phyloP scores from a whole-genome alignment of 2,329 filamentous ascomycete species.

The Fusarium poae region DNA sequence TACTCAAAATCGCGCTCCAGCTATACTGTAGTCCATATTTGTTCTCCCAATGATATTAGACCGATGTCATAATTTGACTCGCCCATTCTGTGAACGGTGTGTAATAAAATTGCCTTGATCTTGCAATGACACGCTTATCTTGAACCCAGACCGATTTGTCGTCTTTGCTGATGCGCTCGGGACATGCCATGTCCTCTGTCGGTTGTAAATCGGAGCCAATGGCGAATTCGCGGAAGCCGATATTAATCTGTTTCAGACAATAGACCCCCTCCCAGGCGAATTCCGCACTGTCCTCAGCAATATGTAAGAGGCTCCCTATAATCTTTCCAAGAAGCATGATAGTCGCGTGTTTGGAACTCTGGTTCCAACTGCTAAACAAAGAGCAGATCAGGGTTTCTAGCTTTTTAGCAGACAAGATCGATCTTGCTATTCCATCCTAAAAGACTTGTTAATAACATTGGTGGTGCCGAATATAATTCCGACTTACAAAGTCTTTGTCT shows the following conservation, averaged over 20 bases:
- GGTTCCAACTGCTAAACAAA: not conserved
- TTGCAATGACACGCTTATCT: too few relatives aligned
- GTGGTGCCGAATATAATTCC: rapidly evolving
- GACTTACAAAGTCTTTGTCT: not conserved
- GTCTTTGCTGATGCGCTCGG: not conserved
- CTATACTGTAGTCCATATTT: too few relatives aligned
- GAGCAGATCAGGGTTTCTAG: not conserved
- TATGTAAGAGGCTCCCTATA: rapidly evolving
- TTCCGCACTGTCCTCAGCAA: rapidly evolving
- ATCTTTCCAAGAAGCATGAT: rapidly evolving
- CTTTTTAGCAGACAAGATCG: not conserved
- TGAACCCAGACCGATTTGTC: not conserved
- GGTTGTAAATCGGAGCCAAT: not conserved
- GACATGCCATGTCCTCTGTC: rapidly evolving
- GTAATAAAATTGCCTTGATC: not conserved
- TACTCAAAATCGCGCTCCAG: not conserved
- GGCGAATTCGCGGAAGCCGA: rapidly evolving
- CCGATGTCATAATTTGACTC: not conserved
- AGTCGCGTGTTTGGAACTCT: rapidly evolving
- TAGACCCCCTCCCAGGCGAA: conserved; percentile 14
- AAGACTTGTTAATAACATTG: not conserved
- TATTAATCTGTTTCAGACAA: not conserved
- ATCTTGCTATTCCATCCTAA: not conserved
- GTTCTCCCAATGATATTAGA: too few relatives aligned
- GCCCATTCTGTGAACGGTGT: not conserved